Evolutionary conservation across 2,329 filamentous ascomycete genomes (phyloP).

Genomic region (Penicillium sp.): DNA sequence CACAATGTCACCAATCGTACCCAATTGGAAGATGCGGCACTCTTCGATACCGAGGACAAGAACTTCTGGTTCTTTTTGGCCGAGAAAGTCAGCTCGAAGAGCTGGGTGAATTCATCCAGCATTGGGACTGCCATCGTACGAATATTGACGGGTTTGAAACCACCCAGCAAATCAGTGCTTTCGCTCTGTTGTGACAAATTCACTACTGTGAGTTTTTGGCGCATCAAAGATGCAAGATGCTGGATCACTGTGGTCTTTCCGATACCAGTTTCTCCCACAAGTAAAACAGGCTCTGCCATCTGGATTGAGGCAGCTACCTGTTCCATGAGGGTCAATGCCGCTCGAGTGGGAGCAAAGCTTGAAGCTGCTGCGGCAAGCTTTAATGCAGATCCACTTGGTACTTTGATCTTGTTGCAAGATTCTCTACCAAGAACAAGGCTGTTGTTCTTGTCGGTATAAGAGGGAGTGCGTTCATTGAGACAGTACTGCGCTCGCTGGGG

Average conservation of each 20-base stretch:
- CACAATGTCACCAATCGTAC: slow-evolving; percentile 78
- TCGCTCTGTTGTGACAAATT: slow-evolving; percentile 98
- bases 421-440: slow-evolving; percentile 65
- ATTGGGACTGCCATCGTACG: slow-evolving; percentile 83
- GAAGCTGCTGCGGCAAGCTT: slow-evolving; percentile 32
- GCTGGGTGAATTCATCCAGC: slow-evolving; percentile 88
- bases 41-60: slow-evolving; percentile 74
- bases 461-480: slow-evolving; percentile 68
- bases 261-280: slow-evolving; percentile 98
- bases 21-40: slow-evolving; percentile 81
- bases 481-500: slow-evolving; percentile 77
- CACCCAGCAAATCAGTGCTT: slow-evolving; percentile 89
- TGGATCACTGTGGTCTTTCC: slow-evolving; percentile 97
- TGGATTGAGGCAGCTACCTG: slow-evolving; percentile 81
- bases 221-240: slow-evolving; percentile 78
- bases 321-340: slow-evolving; percentile 81
- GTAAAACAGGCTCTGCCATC: slow-evolving; percentile 80
- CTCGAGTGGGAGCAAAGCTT: slow-evolving; percentile 81
- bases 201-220: slow-evolving; percentile 84
- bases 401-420: slow-evolving; percentile 56
- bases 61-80: slow-evolving; percentile 84
- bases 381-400: slow-evolving; percentile 45
- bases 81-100: slow-evolving; percentile 87
- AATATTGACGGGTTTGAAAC: slow-evolving; percentile 93
- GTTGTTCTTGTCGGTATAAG: slow-evolving; percentile 60